Evolutionary conservation across 495 filamentous ascomycete genomes (phyloP).

Genomic region (Xylaria telfairii): DNA sequence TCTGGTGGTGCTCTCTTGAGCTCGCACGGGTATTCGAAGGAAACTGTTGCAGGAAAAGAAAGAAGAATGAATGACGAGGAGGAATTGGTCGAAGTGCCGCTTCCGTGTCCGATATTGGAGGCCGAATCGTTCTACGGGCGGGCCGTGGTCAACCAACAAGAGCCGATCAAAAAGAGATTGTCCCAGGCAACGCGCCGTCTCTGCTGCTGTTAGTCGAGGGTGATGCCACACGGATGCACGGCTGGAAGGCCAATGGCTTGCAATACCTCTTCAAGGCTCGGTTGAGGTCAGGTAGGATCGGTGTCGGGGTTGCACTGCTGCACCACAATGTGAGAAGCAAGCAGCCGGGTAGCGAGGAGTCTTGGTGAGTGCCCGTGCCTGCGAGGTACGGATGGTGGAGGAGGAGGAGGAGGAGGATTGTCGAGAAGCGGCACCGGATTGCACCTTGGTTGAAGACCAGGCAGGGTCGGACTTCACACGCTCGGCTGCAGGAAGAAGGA

Average conservation of each 20-base stretch:
- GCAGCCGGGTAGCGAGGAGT: constrained; percentile 12
- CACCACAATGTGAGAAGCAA: constrained; percentile 15
- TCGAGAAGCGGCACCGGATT: constrained; percentile 14
- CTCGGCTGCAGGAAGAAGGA: constrained; percentile 23
- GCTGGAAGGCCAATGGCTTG: neutral
- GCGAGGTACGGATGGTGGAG: neutral
- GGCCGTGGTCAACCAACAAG: neutral
- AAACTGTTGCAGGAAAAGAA: neutral
- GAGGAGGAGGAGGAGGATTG: constrained; percentile 10
- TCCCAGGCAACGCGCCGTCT: neutral
- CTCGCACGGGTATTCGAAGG: constrained; percentile 8
- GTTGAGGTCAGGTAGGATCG: constrained; percentile 13
- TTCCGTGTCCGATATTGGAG: constrained; percentile 18
- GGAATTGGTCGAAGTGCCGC: constrained; percentile 5
- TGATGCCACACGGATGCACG: neutral
- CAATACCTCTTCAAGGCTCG: neutral
- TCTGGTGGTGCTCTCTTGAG: neutral
- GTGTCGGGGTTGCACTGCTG: neutral
- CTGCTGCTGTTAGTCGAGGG: constrained; percentile 10
- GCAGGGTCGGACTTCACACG: constrained; percentile 15
- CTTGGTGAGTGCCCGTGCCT: constrained; percentile 14
- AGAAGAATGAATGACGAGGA: constrained; percentile 12
- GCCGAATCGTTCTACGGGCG: constrained; percentile 12
- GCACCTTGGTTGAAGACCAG: constrained; percentile 10
- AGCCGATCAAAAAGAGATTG: constrained; percentile 1